Percentiles rank a stretch among this genome's conserved stretches.
These are phyloP conservation scores for Suillus weaverae DNA, from an alignment of 768 basidiomycete genomes.

Conservation along the genomic window DNA sequence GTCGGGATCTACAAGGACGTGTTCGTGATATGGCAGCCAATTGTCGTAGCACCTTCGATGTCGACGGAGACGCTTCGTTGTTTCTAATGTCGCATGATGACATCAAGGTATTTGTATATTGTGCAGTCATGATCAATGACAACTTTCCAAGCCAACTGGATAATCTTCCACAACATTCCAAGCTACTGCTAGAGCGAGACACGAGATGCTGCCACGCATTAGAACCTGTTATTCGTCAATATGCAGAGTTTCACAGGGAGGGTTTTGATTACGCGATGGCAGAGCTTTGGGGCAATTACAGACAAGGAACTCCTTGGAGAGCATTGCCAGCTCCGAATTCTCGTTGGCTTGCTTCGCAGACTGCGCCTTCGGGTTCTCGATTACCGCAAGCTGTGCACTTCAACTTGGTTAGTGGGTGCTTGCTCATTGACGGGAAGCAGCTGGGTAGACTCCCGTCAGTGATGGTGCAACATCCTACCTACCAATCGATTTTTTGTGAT, in stretches of 20 bases:
- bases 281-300: conserved; percentile 26
- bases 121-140: conserved; percentile 26
- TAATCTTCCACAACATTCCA: conserved; percentile 9
- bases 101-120: conserved; percentile 24
- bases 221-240: conserved; percentile 11
- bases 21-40: conserved; percentile 38
- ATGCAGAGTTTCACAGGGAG: conserved; percentile 4
- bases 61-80: conserved; percentile 13
- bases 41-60: conserved; percentile 38
- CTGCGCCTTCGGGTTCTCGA: conserved; percentile 8
- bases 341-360: conserved; percentile 25
- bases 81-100: conserved; percentile 25
- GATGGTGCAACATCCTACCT: conserved; percentile 21
- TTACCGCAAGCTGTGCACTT: conserved; percentile 24
- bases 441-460: conserved; percentile 24
- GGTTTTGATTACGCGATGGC: conserved; percentile 21
- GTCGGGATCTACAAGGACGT: conserved; percentile 19
- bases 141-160: conserved; percentile 21
- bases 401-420: conserved; percentile 26
- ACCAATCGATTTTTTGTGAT: conserved; percentile 21
- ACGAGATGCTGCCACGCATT: conserved; percentile 29
- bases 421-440: conserved; percentile 29
- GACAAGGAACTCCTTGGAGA: conserved; percentile 24
- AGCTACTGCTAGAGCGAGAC: conserved; percentile 30
- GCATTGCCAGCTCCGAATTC: conserved; percentile 13